Base-by-base conservation (phyloP, 164 flowering plant genomes). In the Cinnamomum micranthum region DNA sequence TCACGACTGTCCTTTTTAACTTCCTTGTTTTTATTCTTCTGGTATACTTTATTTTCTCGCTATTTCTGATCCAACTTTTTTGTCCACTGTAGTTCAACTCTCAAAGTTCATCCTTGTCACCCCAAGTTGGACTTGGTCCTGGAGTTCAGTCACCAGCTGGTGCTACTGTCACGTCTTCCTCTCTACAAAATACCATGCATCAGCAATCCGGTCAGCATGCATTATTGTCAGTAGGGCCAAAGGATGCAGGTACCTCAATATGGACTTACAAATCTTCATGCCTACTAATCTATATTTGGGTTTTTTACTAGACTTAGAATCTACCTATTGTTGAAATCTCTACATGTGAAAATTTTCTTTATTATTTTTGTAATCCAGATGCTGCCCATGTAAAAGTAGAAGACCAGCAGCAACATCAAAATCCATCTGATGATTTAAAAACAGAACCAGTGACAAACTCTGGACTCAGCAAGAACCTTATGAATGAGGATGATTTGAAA, bases 401-500 rank as follows among this genome's bases (percentile, higher is more conserved):
- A 35, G 94, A 92, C 59, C 88, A 80, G 79, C 96, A 88, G 80
- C 92, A 84, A 72, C 87, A 84, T 65, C 91, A 81, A 70, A 81
- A 81, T 78, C 64, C 82, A 65, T 69, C 88, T 58, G 96, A 90
- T 66, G 97, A 93, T 68, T 75, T 90, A 75, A 77, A 76, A 65
- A 71, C 74, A 25, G 95, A 91, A 59, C 71, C 91, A 79, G 79
- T 83, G 75, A 62, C 82, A 28, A 81, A 77, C 77, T 68, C 89
- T 76, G 90, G 88, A 66, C 78, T 79, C 24, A 86, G 76, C 62
- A 88, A 89, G 81, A 89, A 69, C 80, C 77, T 82, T 50, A 72
- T 83, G 73, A 86, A 81, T 70, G 98, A 95, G 76, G 97, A 93
- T 83, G 97, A 95, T 75, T 25, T 81, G 74, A 92, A 86, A 81